Base-by-base conservation (phyloP, 2,329 filamentous ascomycete genomes). In the Fusarium ambrosium region DNA sequence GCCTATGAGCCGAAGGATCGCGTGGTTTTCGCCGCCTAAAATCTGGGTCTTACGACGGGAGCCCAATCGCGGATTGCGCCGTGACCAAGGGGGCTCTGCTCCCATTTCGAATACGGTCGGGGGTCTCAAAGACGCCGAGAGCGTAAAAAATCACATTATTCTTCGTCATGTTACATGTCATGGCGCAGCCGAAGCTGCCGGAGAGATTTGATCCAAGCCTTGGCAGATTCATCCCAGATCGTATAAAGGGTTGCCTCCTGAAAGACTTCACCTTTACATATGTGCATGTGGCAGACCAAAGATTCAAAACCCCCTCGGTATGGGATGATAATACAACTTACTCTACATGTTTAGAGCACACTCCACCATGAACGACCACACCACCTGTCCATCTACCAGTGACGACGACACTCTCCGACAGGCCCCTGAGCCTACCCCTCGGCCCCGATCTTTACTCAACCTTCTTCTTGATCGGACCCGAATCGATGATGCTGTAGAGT, bases 381-480 rank as follows among this genome's bases (percentile, higher is more conserved):
- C 43, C 62, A 13, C 41, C 37, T 58, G 45, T 51, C 45, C 55
- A 7, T 71, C 62, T 9, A 22, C 37, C 11, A 71, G 68, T 18
- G 72, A 74, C 39, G 72, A 75, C 56, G 72, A 74, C 27, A 74
- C 72, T n/a, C 66, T 74, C 7, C 72, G 55, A 36, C 69, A 75
- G 37, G 32, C 22, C 2, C 60, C 60, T 20, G 62, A 62, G 3
- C 32, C 56, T 0, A 63, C 58, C 27, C 66, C 51, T 13, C 66
- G 58, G 8, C 69, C 59, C 27, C 61, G 69, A 32, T 64, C 72
- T 4, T n/a, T 75, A 4, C 18, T 75, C 0, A 83, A 85, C 51
- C 82, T 91, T 55, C 84, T 93, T 62, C 80, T 88, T 60, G 87
- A 92, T 79, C 90, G 89, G 58, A 86, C 88, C 16, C 87, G 88